Percentiles rank a stretch among this genome's conserved stretches.
Conservation (phyloP, 129 eudicot genomes). For the Chrysanthemum seticuspe region DNA sequence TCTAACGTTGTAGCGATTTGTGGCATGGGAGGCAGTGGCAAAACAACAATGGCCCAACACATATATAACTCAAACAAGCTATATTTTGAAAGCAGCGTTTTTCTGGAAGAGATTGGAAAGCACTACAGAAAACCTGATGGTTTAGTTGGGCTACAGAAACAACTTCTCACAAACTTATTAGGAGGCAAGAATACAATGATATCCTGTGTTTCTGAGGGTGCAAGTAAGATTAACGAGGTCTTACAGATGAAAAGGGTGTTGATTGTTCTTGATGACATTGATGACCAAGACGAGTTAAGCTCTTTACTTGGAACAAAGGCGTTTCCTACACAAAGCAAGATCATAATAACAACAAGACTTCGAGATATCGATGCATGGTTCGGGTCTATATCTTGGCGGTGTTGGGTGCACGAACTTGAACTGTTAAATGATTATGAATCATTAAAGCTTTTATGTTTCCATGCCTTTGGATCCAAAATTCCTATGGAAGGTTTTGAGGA, state of each 20-base stretch:
- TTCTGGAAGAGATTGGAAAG: conserved; percentile 12
- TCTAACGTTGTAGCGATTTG: conserved; percentile 11
- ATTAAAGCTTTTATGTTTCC: conserved; percentile 18
- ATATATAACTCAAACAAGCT: conserved; percentile 17
- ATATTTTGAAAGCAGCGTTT: not conserved
- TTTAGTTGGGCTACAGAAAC: conserved; percentile 1
- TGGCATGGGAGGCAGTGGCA: conserved; percentile 28
- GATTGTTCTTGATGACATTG: conserved; percentile 22
- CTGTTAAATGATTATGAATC: conserved; percentile 11
- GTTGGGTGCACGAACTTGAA: not conserved
- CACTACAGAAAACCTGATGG: not conserved
- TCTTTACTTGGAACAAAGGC: conserved; percentile 14
- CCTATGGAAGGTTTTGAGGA: conserved; percentile 13
- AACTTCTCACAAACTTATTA: not conserved
- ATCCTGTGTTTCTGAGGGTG: conserved; percentile 5
- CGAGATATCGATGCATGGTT: conserved; percentile 12
- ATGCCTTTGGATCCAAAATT: conserved; percentile 18
- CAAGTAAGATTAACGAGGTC: not conserved
- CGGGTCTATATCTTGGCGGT: not conserved
- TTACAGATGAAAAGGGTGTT: not conserved
- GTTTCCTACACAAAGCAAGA: conserved; percentile 12
- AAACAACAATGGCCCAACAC: conserved; percentile 17
- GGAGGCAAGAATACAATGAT: not conserved
- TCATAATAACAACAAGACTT: conserved; percentile 19
- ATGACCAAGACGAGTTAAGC: conserved; percentile 18